phyloP scores from a whole-genome alignment of 192 early-diverging fungal species.

The Linnemannia zychae region DNA sequence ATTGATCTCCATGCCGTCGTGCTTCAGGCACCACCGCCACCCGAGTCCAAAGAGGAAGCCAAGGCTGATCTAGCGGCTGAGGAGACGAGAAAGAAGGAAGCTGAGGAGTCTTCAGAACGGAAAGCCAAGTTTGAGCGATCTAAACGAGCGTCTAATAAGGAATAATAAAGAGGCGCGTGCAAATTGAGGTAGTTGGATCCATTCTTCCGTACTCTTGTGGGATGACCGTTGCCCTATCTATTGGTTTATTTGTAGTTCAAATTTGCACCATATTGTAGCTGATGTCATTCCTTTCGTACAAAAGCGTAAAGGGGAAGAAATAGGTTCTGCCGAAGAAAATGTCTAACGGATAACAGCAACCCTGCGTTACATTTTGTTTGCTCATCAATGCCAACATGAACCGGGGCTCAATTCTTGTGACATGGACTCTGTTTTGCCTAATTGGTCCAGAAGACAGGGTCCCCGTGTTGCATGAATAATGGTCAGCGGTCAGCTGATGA shows the following conservation, averaged over 20 bases:
- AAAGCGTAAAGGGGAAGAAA: too few species aligned
- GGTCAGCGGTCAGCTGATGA: not conserved
- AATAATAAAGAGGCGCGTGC: too few species aligned
- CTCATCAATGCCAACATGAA: not conserved
- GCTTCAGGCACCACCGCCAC: slow-evolving; percentile 1
- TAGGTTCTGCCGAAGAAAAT: too few species aligned
- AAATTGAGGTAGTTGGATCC: too few species aligned
- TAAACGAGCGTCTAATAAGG: not conserved
- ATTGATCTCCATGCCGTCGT: slow-evolving; percentile 27
- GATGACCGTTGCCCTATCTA: too few species aligned
- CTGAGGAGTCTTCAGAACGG: not conserved
- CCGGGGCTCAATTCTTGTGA: not conserved
- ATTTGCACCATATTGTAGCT: too few species aligned
- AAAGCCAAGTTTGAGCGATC: not conserved
- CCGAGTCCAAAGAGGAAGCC: slow-evolving; percentile 25
- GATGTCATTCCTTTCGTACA: too few species aligned
- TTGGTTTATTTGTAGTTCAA: too few species aligned
- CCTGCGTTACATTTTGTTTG: not conserved
- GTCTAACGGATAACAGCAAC: too few species aligned
- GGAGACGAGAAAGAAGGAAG: not conserved
- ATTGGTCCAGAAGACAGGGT: not conserved
- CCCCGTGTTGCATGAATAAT: not conserved
- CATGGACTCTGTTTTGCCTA: not conserved
- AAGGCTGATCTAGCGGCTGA: not conserved
- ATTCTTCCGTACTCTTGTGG: too few species aligned